These are phyloP conservation scores for Aegle marmelos DNA, from an alignment of 345 rosid species.

Conservation along the genomic window DNA sequence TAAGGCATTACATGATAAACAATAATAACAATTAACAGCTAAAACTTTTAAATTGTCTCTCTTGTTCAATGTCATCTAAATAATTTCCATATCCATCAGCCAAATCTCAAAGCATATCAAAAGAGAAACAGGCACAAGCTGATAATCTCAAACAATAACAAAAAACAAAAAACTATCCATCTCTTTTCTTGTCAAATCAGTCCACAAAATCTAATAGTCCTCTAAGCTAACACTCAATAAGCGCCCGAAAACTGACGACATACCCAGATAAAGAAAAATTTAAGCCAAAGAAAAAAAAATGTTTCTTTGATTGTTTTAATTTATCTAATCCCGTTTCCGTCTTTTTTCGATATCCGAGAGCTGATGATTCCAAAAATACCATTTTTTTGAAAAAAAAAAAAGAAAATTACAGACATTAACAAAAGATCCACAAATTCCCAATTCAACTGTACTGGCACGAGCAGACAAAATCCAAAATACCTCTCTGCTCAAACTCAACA, in stretches of 20 bases:
- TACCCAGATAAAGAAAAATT: neutral
- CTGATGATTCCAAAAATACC: neutral
- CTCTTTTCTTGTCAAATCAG: neutral
- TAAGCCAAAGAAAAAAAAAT: neutral
- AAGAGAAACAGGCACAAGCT: neutral
- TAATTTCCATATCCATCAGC: neutral
- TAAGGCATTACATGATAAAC: neutral
- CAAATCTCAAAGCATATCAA: neutral
- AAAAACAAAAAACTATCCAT: neutral
- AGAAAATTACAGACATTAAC: neutral
- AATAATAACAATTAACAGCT: neutral
- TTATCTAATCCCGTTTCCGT: neutral
- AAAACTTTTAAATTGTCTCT: neutral
- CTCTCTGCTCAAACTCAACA: neutral
- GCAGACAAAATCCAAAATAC: conserved; percentile 3
- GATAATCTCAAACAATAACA: neutral
- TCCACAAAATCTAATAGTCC: neutral
- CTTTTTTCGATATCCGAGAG: neutral
- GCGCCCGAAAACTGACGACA: neutral
- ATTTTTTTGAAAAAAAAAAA: neutral
- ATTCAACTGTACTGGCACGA: neutral
- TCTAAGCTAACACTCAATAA: neutral
- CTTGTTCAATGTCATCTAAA: neutral
- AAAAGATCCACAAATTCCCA: neutral
- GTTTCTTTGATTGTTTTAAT: neutral